phyloP scores from a whole-genome alignment of 208 protist species.

The Herpetomonas tarakana region DNA sequence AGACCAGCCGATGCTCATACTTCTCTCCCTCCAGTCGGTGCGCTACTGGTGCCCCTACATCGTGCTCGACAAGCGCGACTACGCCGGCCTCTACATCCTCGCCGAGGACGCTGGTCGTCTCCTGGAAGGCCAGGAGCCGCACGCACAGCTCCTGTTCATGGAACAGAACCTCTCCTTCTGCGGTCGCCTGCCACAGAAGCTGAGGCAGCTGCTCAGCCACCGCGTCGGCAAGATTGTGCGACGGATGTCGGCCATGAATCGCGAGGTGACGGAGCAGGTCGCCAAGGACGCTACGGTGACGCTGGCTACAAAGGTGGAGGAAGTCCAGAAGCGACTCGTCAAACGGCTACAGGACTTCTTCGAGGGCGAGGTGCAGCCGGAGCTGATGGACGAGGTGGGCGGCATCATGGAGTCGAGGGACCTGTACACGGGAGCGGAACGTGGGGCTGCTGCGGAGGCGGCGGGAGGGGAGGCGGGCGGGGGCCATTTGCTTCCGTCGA shows the following conservation, averaged over 20 bases:
- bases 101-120: slow-evolving; percentile 27
- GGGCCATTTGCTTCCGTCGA: slow-evolving; percentile 24
- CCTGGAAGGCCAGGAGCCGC: slow-evolving; percentile 19
- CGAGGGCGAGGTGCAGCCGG: slow-evolving; percentile 54
- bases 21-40: slow-evolving; percentile 69
- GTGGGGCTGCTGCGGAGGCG: slow-evolving; percentile 15
- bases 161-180: slow-evolving; percentile 47
- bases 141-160: slow-evolving; percentile 22
- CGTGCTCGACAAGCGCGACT: slow-evolving; percentile 67
- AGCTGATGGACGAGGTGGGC: slow-evolving; percentile 83
- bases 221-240: slow-evolving; percentile 23
- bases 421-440: slow-evolving; percentile 53
- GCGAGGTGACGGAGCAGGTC: slow-evolving; percentile 36
- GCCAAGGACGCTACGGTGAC: slow-evolving; percentile 54
- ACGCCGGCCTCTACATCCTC: slow-evolving; percentile 53
- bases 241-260: slow-evolving; percentile 13
- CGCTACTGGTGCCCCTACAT: slow-evolving; percentile 81
- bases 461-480: slow-evolving; percentile 3
- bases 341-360: slow-evolving; percentile 33
- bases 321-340: slow-evolving; percentile 35
- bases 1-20: slow-evolving; percentile 88
- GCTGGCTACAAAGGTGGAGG: slow-evolving; percentile 64
- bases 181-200: slow-evolving; percentile 33
- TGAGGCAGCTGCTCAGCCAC: slow-evolving; percentile 6
- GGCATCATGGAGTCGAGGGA: slow-evolving; percentile 47